Evolutionary conservation across 1,284 basidiomycete species (phyloP), one percentile per base, ranked within the genome.

Genomic region (Mycena sp.): DNA sequence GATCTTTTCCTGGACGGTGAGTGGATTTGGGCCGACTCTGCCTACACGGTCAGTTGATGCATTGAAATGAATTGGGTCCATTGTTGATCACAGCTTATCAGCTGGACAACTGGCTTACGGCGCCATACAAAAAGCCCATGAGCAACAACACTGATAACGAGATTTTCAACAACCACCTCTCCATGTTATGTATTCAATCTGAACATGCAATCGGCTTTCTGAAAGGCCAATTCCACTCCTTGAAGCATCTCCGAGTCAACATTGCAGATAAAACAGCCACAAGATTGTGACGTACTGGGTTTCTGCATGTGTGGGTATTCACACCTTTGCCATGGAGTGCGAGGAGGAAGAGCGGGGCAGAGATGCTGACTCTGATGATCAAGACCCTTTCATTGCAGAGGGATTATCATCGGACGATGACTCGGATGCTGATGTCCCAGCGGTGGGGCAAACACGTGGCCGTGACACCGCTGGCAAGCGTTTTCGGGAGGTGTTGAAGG

Each of bases 1-100:
- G n/a, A 29, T 2, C 28, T 76, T 6, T 63, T 79, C 10, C 49
- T 67, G 5, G 63, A 66, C 11, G 67, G 64, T 21, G 74, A 79
- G 58, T 79, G 68, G 57, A 70, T 78, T 3, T 79, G 75, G 73
- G 78, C 59, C 9, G 74, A 79, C 53, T 77, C 74, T 11, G 73
- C 77, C 25, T 80, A 80, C 69, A 72, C 74, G 11, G 58, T 76
- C n/a, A 19, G 61, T 62, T 26, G 29, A 37, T 30, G 30, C 2
- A 21, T 53, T 21, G 1, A 28, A 71, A 44, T n/a, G 3, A 29
- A 26, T 17, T 7, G 45, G n/a, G 58, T 38, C 32, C n/a, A n/a
- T 23, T 61, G 70, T 11, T 74, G 73, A 35, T 14, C 10, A 4
- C 5, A 2, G 9, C 10, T 26, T 14, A 45, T 35, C 23, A 59